Evolutionary conservation across 1,139 yeast species (phyloP), one percentile per base, ranked within the genome.

Genomic region (Chernovozyma sophiae-reginae): DNA sequence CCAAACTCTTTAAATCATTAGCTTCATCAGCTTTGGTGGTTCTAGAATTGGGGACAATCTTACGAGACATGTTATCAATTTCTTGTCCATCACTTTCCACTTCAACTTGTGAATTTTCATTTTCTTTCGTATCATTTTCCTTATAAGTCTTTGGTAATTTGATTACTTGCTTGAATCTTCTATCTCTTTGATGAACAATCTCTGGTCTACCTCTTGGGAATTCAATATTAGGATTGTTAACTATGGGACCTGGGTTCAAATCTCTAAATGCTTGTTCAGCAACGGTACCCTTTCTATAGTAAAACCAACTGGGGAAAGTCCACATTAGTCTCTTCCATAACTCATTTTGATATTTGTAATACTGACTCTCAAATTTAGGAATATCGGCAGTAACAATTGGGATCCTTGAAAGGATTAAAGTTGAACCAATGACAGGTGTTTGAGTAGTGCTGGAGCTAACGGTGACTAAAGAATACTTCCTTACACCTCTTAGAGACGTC

Each of bases 281-380:
- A 45, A 92, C 68, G 1, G 97, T 84, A 44, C 97, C 97, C 50
- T 77, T 83, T 57, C 85, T 86, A 67, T 83, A 92, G 67, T 89
- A 94, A 58, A 80, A 90, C 77, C 90, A 89, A 49, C 83, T 81
- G 4, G 98, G 97, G 60, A 92, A 92, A 1, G 97, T 89, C 96
- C 97, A 89, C 96, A 90, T 89, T 48, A 92, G 72, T 55, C 97
- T 75, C 53, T 81, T 81, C 72, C 90, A 90, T 43, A 92, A 72
- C 56, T 86, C 95, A 43, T 78, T 77, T 61, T 90, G 96, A 58
- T 94, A 94, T 42, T 78, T 71, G 58, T 83, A 86, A 62, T 83
- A 92, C 39, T 79, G 81, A 43, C 69, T 57, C 53, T 89, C 97
- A 49, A 92, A 83, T 39, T 72, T 76, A 10, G 83, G 72, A 38